phyloP scores from a whole-genome alignment of 805 yeast genomes.

The Wickerhamiella azyma region DNA sequence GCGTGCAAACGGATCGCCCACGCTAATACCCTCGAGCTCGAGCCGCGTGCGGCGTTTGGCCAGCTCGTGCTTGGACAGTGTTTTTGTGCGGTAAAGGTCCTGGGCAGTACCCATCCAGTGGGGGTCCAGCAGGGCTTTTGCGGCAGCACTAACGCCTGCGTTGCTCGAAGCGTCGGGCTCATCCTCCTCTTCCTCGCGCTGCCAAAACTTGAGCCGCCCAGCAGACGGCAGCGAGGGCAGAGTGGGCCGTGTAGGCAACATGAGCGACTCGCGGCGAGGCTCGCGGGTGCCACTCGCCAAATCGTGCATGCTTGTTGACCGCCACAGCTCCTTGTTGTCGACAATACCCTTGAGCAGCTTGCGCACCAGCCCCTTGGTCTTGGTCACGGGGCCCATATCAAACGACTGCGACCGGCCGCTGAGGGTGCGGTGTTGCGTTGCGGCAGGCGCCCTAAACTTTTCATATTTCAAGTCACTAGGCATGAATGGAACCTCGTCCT shows the following conservation, averaged over 20 bases:
- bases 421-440: neutral
- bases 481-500: slow-evolving; percentile 18
- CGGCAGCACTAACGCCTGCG: slow-evolving; percentile 1
- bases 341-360: slow-evolving; percentile 7
- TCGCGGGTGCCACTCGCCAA: neutral
- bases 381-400: slow-evolving; percentile 6
- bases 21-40: slow-evolving; percentile 18
- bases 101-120: slow-evolving; percentile 41
- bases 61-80: slow-evolving; percentile 55
- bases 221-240: neutral
- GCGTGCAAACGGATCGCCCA: slow-evolving; percentile 12
- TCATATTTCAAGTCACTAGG: slow-evolving; percentile 10
- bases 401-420: slow-evolving; percentile 9
- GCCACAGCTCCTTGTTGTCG: neutral
- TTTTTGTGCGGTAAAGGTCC: slow-evolving; percentile 59
- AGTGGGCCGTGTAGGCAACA: neutral
- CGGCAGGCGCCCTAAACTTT: slow-evolving; percentile 4
- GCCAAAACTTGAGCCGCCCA: slow-evolving; percentile 4
- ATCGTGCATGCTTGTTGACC: slow-evolving; percentile 1
- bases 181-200: slow-evolving; percentile 1
- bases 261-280: neutral
- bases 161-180: slow-evolving; percentile 2
- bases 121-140: slow-evolving; percentile 9
- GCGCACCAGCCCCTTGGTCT: slow-evolving; percentile 9
- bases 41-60: slow-evolving; percentile 50